Base-by-base conservation (phyloP, 257 asterid genomes). In the Cordia subcordata region DNA sequence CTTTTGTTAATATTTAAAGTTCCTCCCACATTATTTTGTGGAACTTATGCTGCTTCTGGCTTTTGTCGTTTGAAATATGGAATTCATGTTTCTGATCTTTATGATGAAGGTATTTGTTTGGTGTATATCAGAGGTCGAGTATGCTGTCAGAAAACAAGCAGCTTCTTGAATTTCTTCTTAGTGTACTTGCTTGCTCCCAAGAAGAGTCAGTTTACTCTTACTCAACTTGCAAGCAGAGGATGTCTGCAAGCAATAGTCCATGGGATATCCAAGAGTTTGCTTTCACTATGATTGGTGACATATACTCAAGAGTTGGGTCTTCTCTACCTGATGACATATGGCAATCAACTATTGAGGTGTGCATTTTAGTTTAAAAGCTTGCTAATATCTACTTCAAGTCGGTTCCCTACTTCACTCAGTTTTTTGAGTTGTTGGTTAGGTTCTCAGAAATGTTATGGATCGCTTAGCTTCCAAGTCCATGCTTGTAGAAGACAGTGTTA, bases 341-440 rank as follows among this genome's bases (percentile, higher is more conserved):
- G 95, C 82, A 79, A 68, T 91, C 92, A 65, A 85, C 87, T 60
- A 60, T 85, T 69, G 94, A 84, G 95, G 98, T 91, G 63, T 44
- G 77, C 55, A 55, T 60, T 27, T 54, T 21, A 50, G 44, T 51
- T 64, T 67, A 64, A 51, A 35, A 52, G 18, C 61, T 53, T 68
- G 60, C 40, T n/a, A 52, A 51, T 58, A 45, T 71, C 23, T 55
- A 51, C 45, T 10, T 55, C 53, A 13, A 19, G 11, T 50, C 1
- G 13, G 52, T 66, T 67, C n/a, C n/a, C n/a, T n/a, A n/a, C n/a
- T n/a, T n/a, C 72, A 79, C 62, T 35, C 42, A 49, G 61, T 72
- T 56, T 70, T 68, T 76, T 49, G 55, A 68, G 57, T 46, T 64
- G 71, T 70, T 50, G 46, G 23, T 57, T 71, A 88, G 98, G 87